Evolutionary conservation across 73 alveolate species (phyloP).

Genomic region (Blepharisma stoltei): DNA sequence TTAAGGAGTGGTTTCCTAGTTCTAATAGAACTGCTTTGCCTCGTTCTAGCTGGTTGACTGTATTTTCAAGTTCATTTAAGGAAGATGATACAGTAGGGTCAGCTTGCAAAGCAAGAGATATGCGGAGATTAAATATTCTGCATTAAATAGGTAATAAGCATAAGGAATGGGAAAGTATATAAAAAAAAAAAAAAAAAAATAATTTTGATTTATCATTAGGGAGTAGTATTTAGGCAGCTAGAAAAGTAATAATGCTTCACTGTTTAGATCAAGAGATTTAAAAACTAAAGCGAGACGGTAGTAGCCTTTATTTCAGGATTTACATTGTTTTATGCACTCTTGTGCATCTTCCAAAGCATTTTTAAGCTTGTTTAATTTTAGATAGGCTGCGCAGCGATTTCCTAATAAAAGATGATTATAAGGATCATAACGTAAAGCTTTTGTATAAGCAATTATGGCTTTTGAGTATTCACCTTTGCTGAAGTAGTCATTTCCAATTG

Average conservation of each 20-base stretch:
- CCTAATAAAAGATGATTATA: not conserved
- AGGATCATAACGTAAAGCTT: not conserved
- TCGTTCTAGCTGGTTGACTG: not conserved
- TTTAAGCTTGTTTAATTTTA: slow-evolving; percentile 46
- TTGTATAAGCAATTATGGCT: slow-evolving; percentile 10
- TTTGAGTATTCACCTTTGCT: slow-evolving; percentile 11
- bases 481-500: slow-evolving; percentile 22
- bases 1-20: not conserved
- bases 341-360: slow-evolving; percentile 70
- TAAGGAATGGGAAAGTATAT: too few species aligned
- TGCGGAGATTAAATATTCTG: not conserved
- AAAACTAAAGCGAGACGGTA: slow-evolving; percentile 54
- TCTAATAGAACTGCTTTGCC: not conserved
- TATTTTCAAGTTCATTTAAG: not conserved
- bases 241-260: slow-evolving; percentile 65
- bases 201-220: too few species aligned
- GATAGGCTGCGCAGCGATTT: slow-evolving; percentile 69
- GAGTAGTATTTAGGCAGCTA: too few species aligned
- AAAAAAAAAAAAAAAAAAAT: too few species aligned
- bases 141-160: too few species aligned
- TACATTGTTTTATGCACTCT: slow-evolving; percentile 54
- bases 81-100: not conserved
- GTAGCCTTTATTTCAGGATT: slow-evolving; percentile 64
- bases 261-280: slow-evolving; percentile 32
- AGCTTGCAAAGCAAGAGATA: not conserved